phyloP scores from a whole-genome alignment of 2,329 filamentous ascomycete species.

The Microascus cirrosus region DNA sequence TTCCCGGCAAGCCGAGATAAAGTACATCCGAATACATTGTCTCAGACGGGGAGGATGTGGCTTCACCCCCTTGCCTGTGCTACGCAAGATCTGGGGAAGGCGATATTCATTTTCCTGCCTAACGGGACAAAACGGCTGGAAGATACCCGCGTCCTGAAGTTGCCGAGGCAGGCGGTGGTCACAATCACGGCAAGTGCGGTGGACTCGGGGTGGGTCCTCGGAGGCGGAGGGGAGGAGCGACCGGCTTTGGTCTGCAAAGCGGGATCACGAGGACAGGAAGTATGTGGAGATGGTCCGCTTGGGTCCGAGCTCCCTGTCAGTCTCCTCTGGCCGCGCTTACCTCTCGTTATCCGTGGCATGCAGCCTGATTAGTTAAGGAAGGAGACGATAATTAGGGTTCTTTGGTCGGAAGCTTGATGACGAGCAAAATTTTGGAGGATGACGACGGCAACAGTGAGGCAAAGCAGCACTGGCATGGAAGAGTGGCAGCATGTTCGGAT shows the following conservation, averaged over 20 bases:
- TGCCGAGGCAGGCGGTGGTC: not conserved
- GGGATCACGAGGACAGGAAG: not conserved
- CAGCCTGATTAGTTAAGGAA: too few relatives aligned
- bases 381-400: too few relatives aligned
- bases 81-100: not conserved
- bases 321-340: too few relatives aligned
- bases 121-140: not conserved
- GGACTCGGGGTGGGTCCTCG: not conserved
- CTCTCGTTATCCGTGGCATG: too few relatives aligned
- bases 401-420: too few relatives aligned
- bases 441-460: too few relatives aligned
- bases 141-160: not conserved
- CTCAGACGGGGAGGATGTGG: too few relatives aligned
- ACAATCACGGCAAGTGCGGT: not conserved
- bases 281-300: not conserved
- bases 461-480: not conserved
- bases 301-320: not conserved
- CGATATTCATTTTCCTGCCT: not conserved
- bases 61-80: too few relatives aligned
- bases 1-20: too few relatives aligned
- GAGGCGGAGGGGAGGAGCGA: not conserved
- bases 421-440: too few relatives aligned
- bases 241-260: not conserved
- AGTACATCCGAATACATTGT: too few relatives aligned
- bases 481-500: not conserved